These are phyloP conservation scores for Cryptosporidium sp. DNA, from an alignment of 169 alveolate species.

Conservation along the genomic window DNA sequence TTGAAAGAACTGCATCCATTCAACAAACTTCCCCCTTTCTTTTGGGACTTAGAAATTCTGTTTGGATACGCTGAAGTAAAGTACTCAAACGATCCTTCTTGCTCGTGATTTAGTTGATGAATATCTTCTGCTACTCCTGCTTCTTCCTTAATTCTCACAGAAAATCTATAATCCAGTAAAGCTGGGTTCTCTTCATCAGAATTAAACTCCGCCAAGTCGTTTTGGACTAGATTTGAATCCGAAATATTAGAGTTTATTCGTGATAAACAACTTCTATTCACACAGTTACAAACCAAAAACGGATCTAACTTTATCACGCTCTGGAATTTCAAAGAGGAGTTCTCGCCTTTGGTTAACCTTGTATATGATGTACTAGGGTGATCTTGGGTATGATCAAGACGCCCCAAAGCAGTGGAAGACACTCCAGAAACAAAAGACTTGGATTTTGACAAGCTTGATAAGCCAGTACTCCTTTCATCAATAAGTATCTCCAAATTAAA, in stretches of 20 bases:
- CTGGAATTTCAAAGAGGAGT: background rate
- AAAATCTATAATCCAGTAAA: background rate
- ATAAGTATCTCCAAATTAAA: background rate
- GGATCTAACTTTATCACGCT: background rate
- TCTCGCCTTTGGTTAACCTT: no score
- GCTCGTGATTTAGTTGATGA: background rate
- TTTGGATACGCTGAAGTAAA: background rate
- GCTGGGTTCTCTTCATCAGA: constrained; percentile 26
- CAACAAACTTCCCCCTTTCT: background rate
- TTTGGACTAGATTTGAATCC: background rate
- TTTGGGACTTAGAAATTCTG: background rate
- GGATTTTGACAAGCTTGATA: background rate
- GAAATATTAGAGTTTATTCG: background rate
- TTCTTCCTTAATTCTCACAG: background rate
- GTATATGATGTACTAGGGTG: no score
- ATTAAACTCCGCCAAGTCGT: constrained; percentile 18
- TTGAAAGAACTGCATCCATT: constrained; percentile 37
- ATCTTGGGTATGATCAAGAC: no score
- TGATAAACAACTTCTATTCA: background rate
- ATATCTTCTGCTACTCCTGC: background rate
- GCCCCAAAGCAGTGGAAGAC: no score
- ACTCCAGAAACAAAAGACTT: background rate
- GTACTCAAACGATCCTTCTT: background rate
- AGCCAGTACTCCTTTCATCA: background rate
- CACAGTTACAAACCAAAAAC: background rate